A percentile compares a stretch with the other conserved stretches of the same genome.
Evolutionary conservation across 768 basidiomycete genomes (phyloP).

Genomic region (Kwoniella newhampshirensis): DNA sequence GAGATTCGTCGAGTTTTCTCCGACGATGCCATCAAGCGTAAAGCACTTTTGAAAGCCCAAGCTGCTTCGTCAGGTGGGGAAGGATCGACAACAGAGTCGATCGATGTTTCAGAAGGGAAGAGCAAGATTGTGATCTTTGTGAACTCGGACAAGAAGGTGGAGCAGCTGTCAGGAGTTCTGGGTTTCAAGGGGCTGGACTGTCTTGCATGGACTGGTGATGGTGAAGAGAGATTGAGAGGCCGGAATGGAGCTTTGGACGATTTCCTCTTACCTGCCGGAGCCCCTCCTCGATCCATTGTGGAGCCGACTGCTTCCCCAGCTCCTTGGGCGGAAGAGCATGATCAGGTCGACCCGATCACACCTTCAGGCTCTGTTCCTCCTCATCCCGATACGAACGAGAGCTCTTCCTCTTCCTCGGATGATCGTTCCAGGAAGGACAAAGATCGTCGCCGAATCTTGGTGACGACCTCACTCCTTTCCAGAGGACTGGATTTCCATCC

Average conservation of each 20-base stretch:
- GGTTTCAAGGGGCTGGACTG: slow-evolving; percentile 64
- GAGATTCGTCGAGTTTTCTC: slow-evolving; percentile 74
- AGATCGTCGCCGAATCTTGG: slow-evolving; percentile 58
- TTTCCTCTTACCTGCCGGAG: slow-evolving; percentile 59
- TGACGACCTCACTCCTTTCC: slow-evolving; percentile 87
- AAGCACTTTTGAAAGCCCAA: not conserved
- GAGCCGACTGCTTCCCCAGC: slow-evolving; percentile 1
- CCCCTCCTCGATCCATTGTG: not conserved
- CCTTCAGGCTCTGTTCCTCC: too few species aligned
- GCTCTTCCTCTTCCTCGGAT: too few species aligned
- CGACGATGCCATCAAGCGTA: slow-evolving; percentile 45
- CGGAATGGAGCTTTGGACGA: slow-evolving; percentile 73
- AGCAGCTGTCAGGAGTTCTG: slow-evolving; percentile 63
- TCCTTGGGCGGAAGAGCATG: too few species aligned
- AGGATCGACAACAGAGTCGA: slow-evolving; percentile 57
- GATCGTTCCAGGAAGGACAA: slow-evolving; percentile 3
- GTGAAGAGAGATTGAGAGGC: slow-evolving; percentile 63
- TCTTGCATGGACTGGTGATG: slow-evolving; percentile 61
- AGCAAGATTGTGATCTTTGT: slow-evolving; percentile 80
- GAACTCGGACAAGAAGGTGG: slow-evolving; percentile 71
- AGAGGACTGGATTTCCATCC: slow-evolving; percentile 86
- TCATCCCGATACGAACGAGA: too few species aligned
- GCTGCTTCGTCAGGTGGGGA: slow-evolving; percentile 9
- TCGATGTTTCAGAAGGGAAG: slow-evolving; percentile 47
- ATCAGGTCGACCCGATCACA: too few species aligned